Evolutionary conservation across 495 filamentous ascomycete genomes (phyloP).

Genomic region (Penicillium arizonense): DNA sequence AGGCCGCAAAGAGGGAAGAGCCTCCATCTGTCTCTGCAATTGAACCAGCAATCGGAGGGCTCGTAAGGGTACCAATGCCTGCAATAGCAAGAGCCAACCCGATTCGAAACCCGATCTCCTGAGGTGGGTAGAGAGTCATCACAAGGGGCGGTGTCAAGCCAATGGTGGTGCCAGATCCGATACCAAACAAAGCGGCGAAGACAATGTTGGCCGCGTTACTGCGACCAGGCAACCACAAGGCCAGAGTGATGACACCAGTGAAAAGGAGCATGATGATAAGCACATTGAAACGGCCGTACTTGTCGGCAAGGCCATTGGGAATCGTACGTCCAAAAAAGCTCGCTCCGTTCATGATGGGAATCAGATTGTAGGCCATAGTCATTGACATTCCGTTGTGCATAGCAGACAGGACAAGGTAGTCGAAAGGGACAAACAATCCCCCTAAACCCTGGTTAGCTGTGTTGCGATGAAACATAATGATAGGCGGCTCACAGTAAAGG

Average conservation of each 20-base stretch:
- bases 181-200: constrained; percentile 63
- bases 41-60: constrained; percentile 65
- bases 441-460: neutral
- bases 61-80: constrained; percentile 58
- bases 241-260: constrained; percentile 57
- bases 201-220: constrained; percentile 56
- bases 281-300: constrained; percentile 63
- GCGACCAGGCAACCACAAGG: constrained; percentile 58
- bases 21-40: too few species aligned
- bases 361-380: constrained; percentile 25
- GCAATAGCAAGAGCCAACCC: constrained; percentile 57
- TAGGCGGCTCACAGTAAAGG: constrained; percentile 21
- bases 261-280: constrained; percentile 55
- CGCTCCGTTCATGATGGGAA: constrained; percentile 18
- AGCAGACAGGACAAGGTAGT: constrained; percentile 25
- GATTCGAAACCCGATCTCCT: constrained; percentile 62
- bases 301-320: constrained; percentile 66
- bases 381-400: constrained; percentile 28
- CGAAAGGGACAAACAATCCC: constrained; percentile 39
- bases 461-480: too few species aligned
- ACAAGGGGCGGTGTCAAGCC: constrained; percentile 49
- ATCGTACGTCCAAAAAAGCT: constrained; percentile 65
- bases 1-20: neutral
- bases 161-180: constrained; percentile 65
- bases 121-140: constrained; percentile 61